Conservation (phyloP, 106 monocot species). For the Iris macrosiphon region DNA sequence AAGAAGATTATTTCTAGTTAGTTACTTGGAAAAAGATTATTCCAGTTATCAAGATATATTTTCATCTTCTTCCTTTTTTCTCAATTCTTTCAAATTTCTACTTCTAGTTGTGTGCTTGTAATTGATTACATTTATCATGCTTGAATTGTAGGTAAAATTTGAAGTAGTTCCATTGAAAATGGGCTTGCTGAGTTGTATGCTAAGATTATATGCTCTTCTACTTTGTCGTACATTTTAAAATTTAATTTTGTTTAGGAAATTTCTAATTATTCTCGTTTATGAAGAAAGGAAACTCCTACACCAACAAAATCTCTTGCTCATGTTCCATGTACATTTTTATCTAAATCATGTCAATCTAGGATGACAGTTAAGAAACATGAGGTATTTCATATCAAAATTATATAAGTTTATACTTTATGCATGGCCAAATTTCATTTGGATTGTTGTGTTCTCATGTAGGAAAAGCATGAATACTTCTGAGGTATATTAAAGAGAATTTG, state of each 20-base stretch:
- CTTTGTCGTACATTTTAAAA: not conserved
- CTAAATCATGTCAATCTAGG: conserved; percentile 44
- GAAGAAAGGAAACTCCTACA: conserved; percentile 63
- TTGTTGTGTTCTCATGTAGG: conserved; percentile 34
- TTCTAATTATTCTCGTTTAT: not conserved
- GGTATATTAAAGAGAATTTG: conserved; percentile 72
- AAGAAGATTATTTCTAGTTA: too few relatives aligned
- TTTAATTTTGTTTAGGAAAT: not conserved
- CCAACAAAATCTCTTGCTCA: conserved; percentile 46
- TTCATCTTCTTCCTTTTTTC: too few relatives aligned
- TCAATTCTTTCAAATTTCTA: too few relatives aligned
- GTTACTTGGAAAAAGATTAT: too few relatives aligned
- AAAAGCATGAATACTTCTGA: conserved; percentile 72
- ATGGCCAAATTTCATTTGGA: too few relatives aligned
- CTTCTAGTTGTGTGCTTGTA: too few relatives aligned
- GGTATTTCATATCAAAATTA: conserved; percentile 22
- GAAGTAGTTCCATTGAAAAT: too few relatives aligned
- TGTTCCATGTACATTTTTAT: conserved; percentile 32
- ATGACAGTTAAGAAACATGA: conserved; percentile 54
- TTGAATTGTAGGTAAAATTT: too few relatives aligned
- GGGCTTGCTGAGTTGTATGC: too few relatives aligned
- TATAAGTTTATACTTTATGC: too few relatives aligned
- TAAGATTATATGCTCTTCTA: conserved; percentile 1
- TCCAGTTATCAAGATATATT: too few relatives aligned
- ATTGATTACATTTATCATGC: too few relatives aligned